phyloP scores from a whole-genome alignment of 768 basidiomycete species.

The Baorangia bicolor region DNA sequence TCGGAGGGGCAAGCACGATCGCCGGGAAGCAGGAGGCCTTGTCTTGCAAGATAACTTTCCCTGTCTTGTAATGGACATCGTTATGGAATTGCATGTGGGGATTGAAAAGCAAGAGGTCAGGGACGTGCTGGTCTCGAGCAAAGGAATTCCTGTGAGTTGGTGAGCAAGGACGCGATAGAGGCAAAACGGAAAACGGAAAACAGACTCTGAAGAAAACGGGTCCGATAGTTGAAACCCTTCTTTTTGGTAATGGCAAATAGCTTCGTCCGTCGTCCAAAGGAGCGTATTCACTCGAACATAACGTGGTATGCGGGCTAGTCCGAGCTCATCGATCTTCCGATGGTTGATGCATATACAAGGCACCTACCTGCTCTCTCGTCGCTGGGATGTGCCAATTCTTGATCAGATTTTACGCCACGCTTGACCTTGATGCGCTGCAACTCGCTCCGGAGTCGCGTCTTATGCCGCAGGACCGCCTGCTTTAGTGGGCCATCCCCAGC shows the following conservation, averaged over 20 bases:
- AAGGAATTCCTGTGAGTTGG: constrained; percentile 53
- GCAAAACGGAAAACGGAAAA: not conserved
- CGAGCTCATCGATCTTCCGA: not conserved
- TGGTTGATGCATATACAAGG: not conserved
- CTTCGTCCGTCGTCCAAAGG: constrained; percentile 64
- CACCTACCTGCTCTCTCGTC: constrained; percentile 64
- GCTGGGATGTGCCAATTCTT: constrained; percentile 59
- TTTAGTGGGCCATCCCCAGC: constrained; percentile 90
- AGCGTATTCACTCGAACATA: constrained; percentile 83
- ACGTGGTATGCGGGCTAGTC: constrained; percentile 68
- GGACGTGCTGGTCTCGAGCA: constrained; percentile 74
- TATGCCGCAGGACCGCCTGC: constrained; percentile 83
- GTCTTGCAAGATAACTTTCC: constrained; percentile 91
- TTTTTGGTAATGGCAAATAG: constrained; percentile 52
- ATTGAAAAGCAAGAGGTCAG: constrained; percentile 76
- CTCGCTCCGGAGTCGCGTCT: constrained; percentile 85
- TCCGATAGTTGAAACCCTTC: constrained; percentile 55
- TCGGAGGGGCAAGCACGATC: constrained; percentile 74
- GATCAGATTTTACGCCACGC: constrained; percentile 61
- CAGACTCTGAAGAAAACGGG: constrained; percentile 54
- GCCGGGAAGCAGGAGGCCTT: constrained; percentile 98
- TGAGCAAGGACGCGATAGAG: not conserved
- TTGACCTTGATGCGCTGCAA: constrained; percentile 82
- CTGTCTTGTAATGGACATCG: constrained; percentile 68
- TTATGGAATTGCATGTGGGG: constrained; percentile 65